Conservation (phyloP, 805 yeast species). For the Tetrapisispora namnaoensis region DNA sequence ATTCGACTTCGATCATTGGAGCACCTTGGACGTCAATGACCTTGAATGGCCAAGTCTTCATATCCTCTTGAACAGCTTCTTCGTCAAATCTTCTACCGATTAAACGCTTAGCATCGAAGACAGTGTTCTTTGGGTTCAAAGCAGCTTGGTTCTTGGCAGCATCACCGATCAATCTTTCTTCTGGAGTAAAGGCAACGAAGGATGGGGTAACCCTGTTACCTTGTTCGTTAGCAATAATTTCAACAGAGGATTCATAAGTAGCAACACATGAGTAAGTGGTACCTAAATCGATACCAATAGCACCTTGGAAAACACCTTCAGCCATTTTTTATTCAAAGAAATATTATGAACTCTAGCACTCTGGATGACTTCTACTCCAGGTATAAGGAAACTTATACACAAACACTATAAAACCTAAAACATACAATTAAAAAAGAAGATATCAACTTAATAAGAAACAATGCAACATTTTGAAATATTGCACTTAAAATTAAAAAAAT, state of each 20-base stretch:
- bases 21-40: conserved; percentile 54
- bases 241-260: conserved; percentile 68
- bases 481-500: no score
- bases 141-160: conserved; percentile 82
- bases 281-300: conserved; percentile 98
- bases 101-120: conserved; percentile 76
- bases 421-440: no score
- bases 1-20: conserved; percentile 63
- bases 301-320: conserved; percentile 99
- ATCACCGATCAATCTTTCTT: conserved; percentile 73
- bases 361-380: neutral
- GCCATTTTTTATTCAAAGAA: conserved; percentile 45
- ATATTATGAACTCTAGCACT: neutral
- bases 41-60: conserved; percentile 84
- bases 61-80: conserved; percentile 73
- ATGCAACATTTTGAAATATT: no score
- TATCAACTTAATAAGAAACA: no score
- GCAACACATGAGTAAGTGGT: conserved; percentile 77
- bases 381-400: no score
- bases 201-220: conserved; percentile 83
- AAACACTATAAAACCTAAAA: no score
- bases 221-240: conserved; percentile 72
- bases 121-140: conserved; percentile 67
- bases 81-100: conserved; percentile 73
- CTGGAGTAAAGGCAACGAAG: conserved; percentile 70